phyloP scores from a whole-genome alignment of 2,329 filamentous ascomycete genomes.

The Ceratocystis variospora region DNA sequence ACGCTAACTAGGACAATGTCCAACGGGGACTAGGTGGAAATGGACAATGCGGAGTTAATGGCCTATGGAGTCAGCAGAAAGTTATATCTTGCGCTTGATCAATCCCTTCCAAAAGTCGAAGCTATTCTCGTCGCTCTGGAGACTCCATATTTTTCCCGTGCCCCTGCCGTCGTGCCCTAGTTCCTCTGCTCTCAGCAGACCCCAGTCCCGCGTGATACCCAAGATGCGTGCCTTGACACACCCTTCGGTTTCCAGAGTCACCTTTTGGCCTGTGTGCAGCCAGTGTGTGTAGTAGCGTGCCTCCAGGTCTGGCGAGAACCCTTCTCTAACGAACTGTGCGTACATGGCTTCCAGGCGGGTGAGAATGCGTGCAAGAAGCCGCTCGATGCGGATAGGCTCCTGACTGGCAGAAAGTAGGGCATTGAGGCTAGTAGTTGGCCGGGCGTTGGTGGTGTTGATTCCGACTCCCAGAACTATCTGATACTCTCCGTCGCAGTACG shows the following conservation, averaged over 20 bases:
- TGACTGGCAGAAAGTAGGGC: conserved; percentile 43
- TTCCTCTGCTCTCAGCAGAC: conserved; percentile 73
- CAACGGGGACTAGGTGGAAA: too few relatives aligned
- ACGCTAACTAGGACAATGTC: too few relatives aligned
- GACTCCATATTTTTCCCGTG: conserved; percentile 64
- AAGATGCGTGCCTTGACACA: conserved; percentile 62
- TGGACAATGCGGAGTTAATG: too few relatives aligned
- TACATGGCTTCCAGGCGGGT: conserved; percentile 68
- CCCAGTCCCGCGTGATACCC: conserved; percentile 87
- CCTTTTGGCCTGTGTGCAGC: conserved; percentile 63
- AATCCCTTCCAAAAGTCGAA: conserved; percentile 94
- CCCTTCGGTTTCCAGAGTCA: conserved; percentile 67
- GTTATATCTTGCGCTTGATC: conserved; percentile 60
- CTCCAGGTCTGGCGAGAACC: conserved; percentile 63
- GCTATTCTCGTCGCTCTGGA: conserved; percentile 95
- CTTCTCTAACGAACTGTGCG: conserved; percentile 54
- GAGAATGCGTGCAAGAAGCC: conserved; percentile 67
- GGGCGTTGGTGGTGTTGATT: conserved; percentile 69
- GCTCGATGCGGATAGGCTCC: conserved; percentile 56
- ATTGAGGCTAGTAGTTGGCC: conserved; percentile 77
- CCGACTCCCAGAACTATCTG: conserved; percentile 78
- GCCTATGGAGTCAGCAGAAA: neutral
- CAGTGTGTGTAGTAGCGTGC: conserved; percentile 66
- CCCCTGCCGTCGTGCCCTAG: conserved; percentile 55
- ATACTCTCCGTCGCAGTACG: conserved; percentile 63